Base-by-base conservation (phyloP, 768 basidiomycete species). In the Kwoniella sp. region DNA sequence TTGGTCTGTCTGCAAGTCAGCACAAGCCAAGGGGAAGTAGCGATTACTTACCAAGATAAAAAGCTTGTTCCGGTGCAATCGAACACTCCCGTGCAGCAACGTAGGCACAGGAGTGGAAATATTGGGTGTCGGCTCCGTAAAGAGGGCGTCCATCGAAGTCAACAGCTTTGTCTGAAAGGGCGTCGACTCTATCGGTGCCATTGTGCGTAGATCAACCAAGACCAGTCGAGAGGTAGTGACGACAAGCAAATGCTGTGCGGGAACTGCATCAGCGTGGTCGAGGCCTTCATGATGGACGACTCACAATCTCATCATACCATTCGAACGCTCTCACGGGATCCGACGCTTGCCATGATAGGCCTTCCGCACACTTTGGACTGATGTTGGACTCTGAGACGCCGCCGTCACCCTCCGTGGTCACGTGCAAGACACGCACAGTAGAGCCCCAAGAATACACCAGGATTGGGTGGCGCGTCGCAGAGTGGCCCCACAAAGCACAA, bases 371-470 rank as follows among this genome's bases (percentile, higher is more conserved):
- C 40, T 44, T 44, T 10, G 17, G 40, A 19, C 40, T 44, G 40
- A 44, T 19, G 7, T 6, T 13, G 7, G 33, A 6, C 0, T 86
- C 81, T 29, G 92, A 83, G 25, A 58, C 59, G 83, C 26, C 83
- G 72, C 67, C 52, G 4, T 44, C 17, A 19, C 17, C 17, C 17
- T 44, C 40, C 21, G 44, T 36, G 25, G 83, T 84, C 10, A 95
- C 85, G 10, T 83, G 84, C 24, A 96, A 80, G 19, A 96, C 78
- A 53, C 83, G 83, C 40, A 96, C 72, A 4, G 81, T 83, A 58
- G 82, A 82, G 0, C 89, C 92, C 95, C 94, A 98, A 0, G 90
- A 87, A 76, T 88, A 96, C 0, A 87, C 90, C 26, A 99, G 82
- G 40, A 86, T 81, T 1, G 94, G 95, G 52, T 80, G 79, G 17